A percentile compares a stretch with the other conserved stretches of the same genome.
phyloP scores from a whole-genome alignment of 2,329 filamentous ascomycete species.

The Dichotomopilus funicola region DNA sequence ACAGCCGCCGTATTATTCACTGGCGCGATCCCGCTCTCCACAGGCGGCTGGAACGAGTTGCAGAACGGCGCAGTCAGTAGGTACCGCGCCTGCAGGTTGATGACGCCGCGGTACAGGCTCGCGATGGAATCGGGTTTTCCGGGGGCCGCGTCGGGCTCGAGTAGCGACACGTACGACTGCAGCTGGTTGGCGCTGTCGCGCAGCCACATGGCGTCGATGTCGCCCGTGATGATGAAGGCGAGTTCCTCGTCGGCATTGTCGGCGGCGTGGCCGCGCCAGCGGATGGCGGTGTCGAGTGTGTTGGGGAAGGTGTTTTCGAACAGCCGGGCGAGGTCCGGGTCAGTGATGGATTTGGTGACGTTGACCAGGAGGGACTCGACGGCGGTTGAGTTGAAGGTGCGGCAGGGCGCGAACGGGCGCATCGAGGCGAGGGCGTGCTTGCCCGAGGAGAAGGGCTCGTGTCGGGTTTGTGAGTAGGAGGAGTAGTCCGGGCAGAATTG shows the following conservation, averaged over 20 bases:
- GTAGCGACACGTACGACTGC: constrained; percentile 63
- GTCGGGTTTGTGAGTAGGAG: constrained; percentile 49
- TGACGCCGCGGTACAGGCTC: constrained; percentile 64
- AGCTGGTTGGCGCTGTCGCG: constrained; percentile 55
- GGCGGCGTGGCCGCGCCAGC: constrained; percentile 57
- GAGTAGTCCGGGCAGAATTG: constrained; percentile 58
- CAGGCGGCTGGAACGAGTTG: constrained; percentile 88
- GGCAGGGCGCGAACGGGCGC: constrained; percentile 67
- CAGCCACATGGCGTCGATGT: constrained; percentile 41
- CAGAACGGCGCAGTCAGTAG: constrained; percentile 70
- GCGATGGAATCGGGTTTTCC: constrained; percentile 51
- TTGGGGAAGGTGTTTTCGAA: constrained; percentile 71
- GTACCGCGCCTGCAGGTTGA: constrained; percentile 71
- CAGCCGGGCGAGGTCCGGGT: constrained; percentile 66
- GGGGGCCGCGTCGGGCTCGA: constrained; percentile 33
- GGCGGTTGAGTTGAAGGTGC: constrained; percentile 69
- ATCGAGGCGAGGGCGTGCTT: constrained; percentile 72
- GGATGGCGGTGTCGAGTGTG: constrained; percentile 66
- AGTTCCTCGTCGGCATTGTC: constrained; percentile 57
- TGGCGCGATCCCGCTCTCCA: constrained; percentile 60
- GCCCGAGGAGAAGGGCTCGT: constrained; percentile 70
- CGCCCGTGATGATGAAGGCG: constrained; percentile 52
- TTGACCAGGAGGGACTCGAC: constrained; percentile 71
- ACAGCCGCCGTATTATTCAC: constrained; percentile 50
- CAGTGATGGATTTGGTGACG: constrained; percentile 62